These are phyloP conservation scores for Aegilops longissima DNA, from an alignment of 176 grass and related monocot species.

Conservation along the genomic window DNA sequence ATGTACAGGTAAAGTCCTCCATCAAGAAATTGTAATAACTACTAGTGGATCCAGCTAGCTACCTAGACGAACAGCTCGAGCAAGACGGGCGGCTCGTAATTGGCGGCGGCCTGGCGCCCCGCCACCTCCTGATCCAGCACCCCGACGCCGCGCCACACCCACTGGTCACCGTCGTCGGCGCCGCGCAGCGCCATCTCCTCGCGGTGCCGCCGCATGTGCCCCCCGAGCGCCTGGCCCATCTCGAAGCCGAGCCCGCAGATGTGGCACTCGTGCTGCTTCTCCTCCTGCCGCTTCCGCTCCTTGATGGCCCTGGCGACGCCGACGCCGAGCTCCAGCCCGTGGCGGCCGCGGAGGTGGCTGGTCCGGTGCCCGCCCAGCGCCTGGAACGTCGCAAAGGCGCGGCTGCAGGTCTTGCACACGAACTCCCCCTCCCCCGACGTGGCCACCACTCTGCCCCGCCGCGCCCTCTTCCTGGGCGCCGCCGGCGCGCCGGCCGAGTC, in stretches of 20 bases:
- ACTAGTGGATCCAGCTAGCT: neutral
- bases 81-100: neutral
- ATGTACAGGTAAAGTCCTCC: neutral
- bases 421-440: conserved; percentile 30
- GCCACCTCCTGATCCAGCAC: neutral
- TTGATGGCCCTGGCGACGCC: conserved; percentile 17
- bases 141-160: neutral
- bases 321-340: conserved; percentile 42
- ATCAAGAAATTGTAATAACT: neutral
- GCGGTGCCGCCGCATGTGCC: conserved; percentile 59
- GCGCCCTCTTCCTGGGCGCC: neutral
- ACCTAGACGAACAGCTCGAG: conserved; percentile 42
- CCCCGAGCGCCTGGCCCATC: conserved; percentile 63
- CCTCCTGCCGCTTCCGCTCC: neutral
- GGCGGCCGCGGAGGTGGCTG: conserved; percentile 48
- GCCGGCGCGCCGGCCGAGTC: neutral
- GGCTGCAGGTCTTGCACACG: conserved; percentile 55
- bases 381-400: conserved; percentile 55
- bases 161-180: conserved; percentile 3
- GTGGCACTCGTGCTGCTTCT: conserved; percentile 45
- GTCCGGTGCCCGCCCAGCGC: conserved; percentile 65
- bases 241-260: conserved; percentile 53
- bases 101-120: neutral
- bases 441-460: neutral
- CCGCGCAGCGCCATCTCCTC: neutral